Percentiles rank a stretch among this genome's conserved stretches.
These are phyloP conservation scores for Paracorniculantispora psalliotae DNA, from an alignment of 2,329 filamentous ascomycete genomes.

Conservation along the genomic window DNA sequence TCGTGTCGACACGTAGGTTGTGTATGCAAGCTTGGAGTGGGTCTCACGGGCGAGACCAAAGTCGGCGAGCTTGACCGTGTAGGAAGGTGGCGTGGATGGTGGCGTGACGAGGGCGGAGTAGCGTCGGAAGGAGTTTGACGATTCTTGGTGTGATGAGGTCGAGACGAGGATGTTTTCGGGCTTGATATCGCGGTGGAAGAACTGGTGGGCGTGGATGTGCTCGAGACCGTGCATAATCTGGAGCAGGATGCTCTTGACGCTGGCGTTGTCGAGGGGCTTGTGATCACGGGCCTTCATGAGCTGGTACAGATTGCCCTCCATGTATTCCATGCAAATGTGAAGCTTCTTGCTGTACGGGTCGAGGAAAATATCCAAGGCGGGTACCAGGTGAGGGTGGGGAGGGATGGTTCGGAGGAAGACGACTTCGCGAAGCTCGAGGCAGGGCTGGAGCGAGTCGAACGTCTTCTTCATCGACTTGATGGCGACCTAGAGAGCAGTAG, in stretches of 20 bases:
- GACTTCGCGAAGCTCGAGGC: slow-evolving; percentile 90
- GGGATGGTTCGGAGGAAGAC: slow-evolving; percentile 92
- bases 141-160: slow-evolving; percentile 78
- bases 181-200: slow-evolving; percentile 99
- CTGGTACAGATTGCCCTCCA: slow-evolving; percentile 98
- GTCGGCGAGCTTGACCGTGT: slow-evolving; percentile 97
- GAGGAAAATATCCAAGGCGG: slow-evolving; percentile 94
- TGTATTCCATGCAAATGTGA: slow-evolving; percentile 98
- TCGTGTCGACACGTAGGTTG: slow-evolving; percentile 94
- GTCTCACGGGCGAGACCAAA: slow-evolving; percentile 97
- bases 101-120: slow-evolving; percentile 93
- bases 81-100: slow-evolving; percentile 86
- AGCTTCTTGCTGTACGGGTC: slow-evolving; percentile 94
- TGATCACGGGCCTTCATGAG: slow-evolving; percentile 98
- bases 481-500: slow-evolving; percentile 61
- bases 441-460: slow-evolving; percentile 86
- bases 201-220: slow-evolving; percentile 94
- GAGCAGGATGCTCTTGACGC: slow-evolving; percentile 95
- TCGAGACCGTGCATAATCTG: slow-evolving; percentile 95
- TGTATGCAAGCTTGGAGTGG: slow-evolving; percentile 93
- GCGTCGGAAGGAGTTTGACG: slow-evolving; percentile 77
- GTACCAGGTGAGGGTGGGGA: slow-evolving; percentile 86
- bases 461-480: slow-evolving; percentile 99
- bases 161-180: slow-evolving; percentile 98
- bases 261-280: slow-evolving; percentile 82